These are phyloP conservation scores for Mycena sp. DNA, from an alignment of 1,284 basidiomycete species.

Conservation along the genomic window DNA sequence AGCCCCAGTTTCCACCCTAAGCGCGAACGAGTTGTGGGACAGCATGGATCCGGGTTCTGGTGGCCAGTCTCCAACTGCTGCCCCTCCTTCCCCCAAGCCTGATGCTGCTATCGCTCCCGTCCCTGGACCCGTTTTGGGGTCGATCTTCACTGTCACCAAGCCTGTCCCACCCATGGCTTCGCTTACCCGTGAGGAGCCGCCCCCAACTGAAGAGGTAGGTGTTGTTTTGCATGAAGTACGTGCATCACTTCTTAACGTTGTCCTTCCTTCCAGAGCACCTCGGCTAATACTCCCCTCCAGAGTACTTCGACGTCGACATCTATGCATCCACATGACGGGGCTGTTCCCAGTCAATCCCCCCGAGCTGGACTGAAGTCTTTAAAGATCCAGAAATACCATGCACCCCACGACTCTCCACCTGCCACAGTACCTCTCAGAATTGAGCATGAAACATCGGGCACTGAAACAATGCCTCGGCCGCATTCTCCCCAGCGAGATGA, in stretches of 20 bases:
- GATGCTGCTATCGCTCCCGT: not conserved
- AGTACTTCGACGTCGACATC: not conserved
- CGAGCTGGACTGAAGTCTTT: not conserved
- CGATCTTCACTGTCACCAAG: not conserved
- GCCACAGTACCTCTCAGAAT: not conserved
- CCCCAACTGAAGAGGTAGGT: constrained; percentile 3
- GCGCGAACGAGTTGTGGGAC: constrained; percentile 20
- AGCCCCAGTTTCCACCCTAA: too few relatives aligned
- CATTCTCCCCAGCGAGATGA: not conserved
- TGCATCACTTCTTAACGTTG: too few relatives aligned
- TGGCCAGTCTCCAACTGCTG: not conserved
- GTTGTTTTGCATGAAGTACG: too few relatives aligned
- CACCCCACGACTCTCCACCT: not conserved
- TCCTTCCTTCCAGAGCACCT: not conserved
- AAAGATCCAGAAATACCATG: not conserved
- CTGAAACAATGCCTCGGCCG: not conserved
- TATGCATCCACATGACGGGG: not conserved
- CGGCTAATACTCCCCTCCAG: not conserved
- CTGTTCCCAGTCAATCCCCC: not conserved
- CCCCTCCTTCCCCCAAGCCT: not conserved
- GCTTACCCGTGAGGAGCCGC: constrained; percentile 1
- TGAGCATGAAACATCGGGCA: constrained; percentile 3
- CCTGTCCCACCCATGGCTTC: constrained; percentile 23
- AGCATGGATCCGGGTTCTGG: constrained; percentile 25
- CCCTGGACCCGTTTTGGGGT: not conserved